phyloP scores from a whole-genome alignment of 148 eudicot species.

The Chenopodium formosanum region DNA sequence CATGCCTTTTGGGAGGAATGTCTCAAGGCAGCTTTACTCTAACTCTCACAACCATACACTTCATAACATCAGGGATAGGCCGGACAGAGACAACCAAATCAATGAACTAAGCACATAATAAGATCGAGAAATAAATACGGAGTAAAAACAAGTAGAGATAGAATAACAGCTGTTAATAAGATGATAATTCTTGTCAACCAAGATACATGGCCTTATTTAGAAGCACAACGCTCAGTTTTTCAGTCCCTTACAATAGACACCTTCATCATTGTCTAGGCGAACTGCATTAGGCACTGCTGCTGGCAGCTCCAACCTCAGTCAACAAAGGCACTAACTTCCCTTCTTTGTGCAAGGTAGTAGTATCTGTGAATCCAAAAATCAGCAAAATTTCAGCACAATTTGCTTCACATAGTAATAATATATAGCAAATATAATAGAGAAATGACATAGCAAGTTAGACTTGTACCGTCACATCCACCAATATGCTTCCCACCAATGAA shows the following conservation, averaged over 20 bases:
- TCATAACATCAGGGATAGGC: too few relatives aligned
- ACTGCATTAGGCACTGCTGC: constrained; percentile 18
- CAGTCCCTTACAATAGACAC: neutral
- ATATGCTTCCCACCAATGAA: constrained; percentile 82
- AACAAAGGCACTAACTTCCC: constrained; percentile 67
- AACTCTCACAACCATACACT: neutral
- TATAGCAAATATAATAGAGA: neutral
- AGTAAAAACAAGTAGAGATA: neutral
- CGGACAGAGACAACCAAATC: neutral
- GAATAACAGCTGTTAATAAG: neutral
- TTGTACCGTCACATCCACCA: constrained; percentile 82
- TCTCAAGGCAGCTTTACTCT: too few relatives aligned
- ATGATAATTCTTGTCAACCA: neutral
- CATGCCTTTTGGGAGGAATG: too few relatives aligned
- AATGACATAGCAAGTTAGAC: neutral
- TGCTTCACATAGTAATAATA: neutral
- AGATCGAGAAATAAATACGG: neutral
- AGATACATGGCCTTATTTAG: neutral
- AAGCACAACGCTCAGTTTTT: neutral
- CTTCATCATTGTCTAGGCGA: neutral
- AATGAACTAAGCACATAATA: neutral
- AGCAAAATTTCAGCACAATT: neutral
- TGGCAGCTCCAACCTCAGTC: constrained; percentile 62
- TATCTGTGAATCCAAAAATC: constrained; percentile 35
- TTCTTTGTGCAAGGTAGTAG: constrained; percentile 42